Conservation (phyloP, 352 stramenopile genomes). For the Phytopythium boreale region DNA sequence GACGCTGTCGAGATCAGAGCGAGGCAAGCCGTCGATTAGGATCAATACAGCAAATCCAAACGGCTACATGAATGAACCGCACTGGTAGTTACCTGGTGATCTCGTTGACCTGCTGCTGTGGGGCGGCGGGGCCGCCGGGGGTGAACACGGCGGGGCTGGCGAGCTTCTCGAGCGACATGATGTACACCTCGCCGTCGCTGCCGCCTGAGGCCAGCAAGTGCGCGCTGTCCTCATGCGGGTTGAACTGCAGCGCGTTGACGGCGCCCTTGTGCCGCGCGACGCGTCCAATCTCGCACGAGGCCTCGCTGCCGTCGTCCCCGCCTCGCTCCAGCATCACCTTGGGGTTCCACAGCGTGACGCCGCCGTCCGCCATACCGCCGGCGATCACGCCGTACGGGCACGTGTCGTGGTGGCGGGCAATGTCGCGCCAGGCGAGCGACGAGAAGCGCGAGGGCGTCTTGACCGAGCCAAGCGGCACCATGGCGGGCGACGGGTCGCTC, state of each 20-base stretch:
- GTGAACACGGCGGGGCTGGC: conserved; percentile 88
- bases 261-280: conserved; percentile 85
- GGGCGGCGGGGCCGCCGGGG: conserved; percentile 61
- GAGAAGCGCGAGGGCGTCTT: conserved; percentile 93
- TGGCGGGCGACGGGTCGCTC: conserved; percentile 55
- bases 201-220: conserved; percentile 93
- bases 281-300: conserved; percentile 66
- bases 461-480: conserved; percentile 81
- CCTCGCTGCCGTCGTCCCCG: conserved; percentile 25
- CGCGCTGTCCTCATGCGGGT: conserved; percentile 90
- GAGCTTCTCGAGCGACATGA: conserved; percentile 92
- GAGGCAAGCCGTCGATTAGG: background rate
- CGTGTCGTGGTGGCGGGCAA: conserved; percentile 69
- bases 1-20: conserved; percentile 40
- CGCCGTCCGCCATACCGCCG: conserved; percentile 96
- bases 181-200: conserved; percentile 94
- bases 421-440: conserved; percentile 91
- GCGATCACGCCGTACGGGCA: conserved; percentile 92
- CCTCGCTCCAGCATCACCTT: conserved; percentile 75
- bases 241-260: conserved; percentile 95
- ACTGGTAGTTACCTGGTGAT: conserved; percentile 55
- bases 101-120: conserved; percentile 75
- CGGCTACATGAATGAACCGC: background rate
- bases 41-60: background rate
- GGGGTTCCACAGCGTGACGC: conserved; percentile 96